Percentiles rank a stretch among this genome's conserved stretches.
These are phyloP conservation scores for Orbilia blumenaviensis DNA, from an alignment of 2,329 filamentous ascomycete species.

Conservation along the genomic window DNA sequence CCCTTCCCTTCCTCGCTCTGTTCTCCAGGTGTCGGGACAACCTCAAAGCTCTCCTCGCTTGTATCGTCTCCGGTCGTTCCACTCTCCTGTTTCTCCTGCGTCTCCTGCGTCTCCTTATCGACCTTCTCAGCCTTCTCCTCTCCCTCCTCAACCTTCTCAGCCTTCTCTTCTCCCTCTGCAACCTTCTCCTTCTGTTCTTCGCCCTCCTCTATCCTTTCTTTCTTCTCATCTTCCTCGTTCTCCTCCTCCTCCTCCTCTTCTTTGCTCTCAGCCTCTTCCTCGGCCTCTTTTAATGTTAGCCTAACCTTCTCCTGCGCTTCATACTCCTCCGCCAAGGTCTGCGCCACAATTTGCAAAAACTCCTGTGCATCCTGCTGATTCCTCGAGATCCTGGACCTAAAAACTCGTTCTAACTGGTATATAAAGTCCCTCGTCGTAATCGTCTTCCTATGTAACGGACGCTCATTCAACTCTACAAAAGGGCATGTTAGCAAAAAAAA, in stretches of 20 bases:
- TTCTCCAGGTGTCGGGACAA: constrained; percentile 16
- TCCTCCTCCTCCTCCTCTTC: constrained; percentile 14
- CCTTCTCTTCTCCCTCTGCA: background rate
- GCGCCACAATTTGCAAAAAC: constrained; percentile 91
- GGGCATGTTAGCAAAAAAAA: no score
- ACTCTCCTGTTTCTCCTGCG: background rate
- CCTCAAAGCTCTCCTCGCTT: constrained; percentile 48
- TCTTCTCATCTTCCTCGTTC: background rate
- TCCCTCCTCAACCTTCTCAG: no score
- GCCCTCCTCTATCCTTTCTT: background rate
- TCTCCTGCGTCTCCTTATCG: background rate
- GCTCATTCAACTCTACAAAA: constrained; percentile 77
- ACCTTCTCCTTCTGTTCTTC: background rate
- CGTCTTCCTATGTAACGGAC: constrained; percentile 91
- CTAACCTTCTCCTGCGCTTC: constrained; percentile 67
- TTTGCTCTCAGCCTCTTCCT: background rate
- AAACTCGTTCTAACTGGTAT: constrained; percentile 81
- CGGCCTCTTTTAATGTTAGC: constrained; percentile 8
- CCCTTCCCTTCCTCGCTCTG: constrained; percentile 22
- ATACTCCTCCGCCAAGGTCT: constrained; percentile 92
- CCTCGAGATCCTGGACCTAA: constrained; percentile 86
- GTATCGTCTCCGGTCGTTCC: constrained; percentile 49
- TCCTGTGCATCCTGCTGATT: constrained; percentile 98
- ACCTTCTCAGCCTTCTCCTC: background rate
- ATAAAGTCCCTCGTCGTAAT: constrained; percentile 90